A percentile compares a stretch with the other conserved stretches of the same genome.
Evolutionary conservation across 192 early-diverging fungal species (phyloP).

Genomic region (Oehlia diaphana): DNA sequence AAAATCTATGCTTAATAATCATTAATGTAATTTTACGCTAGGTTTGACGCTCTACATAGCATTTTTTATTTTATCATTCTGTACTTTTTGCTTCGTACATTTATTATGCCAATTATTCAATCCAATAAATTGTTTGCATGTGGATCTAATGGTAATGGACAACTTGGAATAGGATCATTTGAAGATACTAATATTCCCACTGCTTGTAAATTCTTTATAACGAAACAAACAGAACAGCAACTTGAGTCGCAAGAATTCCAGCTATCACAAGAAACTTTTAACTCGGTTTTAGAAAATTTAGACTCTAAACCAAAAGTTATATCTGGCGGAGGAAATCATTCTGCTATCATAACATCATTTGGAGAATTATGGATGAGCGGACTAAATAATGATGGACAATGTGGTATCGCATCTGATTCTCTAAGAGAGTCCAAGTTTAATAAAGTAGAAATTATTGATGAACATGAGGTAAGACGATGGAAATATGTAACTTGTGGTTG

Average conservation of each 20-base stretch:
- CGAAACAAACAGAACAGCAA: neutral
- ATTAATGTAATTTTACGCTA: no score
- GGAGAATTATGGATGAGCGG: conserved; percentile 51
- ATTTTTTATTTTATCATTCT: no score
- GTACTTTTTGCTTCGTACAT: no score
- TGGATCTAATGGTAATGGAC: conserved; percentile 68
- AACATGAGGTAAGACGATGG: neutral
- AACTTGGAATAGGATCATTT: conserved; percentile 56
- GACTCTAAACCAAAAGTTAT: conserved; percentile 34
- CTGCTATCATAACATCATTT: conserved; percentile 46
- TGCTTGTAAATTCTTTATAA: neutral
- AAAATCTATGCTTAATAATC: no score
- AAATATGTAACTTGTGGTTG: conserved; percentile 62
- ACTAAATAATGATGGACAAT: conserved; percentile 51
- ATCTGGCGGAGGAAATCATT: conserved; percentile 71
- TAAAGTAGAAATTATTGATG: neutral
- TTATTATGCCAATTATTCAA: neutral
- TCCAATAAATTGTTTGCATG: conserved; percentile 42
- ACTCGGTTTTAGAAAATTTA: neutral
- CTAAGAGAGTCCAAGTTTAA: conserved; percentile 19
- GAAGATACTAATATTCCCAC: conserved; percentile 45
- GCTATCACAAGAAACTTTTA: no score
- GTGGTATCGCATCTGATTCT: conserved; percentile 28
- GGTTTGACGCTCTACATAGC: no score
- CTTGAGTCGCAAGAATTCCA: neutral